Percentiles rank a stretch among this genome's conserved stretches.
Evolutionary conservation across 305 asterid species (phyloP).

Genomic region (Andrographis paniculata): DNA sequence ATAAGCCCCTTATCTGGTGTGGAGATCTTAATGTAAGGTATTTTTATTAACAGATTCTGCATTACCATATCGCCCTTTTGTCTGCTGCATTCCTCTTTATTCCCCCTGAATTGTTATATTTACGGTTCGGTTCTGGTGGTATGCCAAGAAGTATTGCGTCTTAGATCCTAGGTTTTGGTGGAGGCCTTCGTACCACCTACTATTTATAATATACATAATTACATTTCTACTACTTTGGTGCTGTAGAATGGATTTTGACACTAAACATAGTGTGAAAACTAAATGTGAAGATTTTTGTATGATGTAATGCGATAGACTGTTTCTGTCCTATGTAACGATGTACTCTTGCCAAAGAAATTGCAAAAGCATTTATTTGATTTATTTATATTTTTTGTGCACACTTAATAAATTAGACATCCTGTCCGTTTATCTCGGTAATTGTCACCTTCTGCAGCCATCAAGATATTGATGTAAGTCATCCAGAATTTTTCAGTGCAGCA

Average conservation of each 20-base stretch:
- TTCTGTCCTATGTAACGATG: not conserved
- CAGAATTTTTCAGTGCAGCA: conserved; percentile 79
- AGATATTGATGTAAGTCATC: conserved; percentile 94
- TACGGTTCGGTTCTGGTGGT: conserved; percentile 1
- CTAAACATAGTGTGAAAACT: no score
- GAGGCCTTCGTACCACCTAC: conserved; percentile 3
- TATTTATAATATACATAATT: no score
- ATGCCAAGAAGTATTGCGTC: no score
- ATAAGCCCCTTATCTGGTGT: conserved; percentile 95
- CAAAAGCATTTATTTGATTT: no score
- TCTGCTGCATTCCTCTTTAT: conserved; percentile 2
- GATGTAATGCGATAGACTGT: no score
- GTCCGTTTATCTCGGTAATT: not conserved
- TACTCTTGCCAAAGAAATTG: not conserved
- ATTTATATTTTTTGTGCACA: no score
- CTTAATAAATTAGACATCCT: no score
- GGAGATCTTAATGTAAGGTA: conserved; percentile 98
- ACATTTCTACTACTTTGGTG: no score
- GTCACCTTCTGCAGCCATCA: conserved; percentile 51
- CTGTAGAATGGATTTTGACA: not conserved
- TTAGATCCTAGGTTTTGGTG: conserved; percentile 1
- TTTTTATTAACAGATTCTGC: conserved; percentile 15
- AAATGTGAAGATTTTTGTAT: no score
- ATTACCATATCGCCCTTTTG: conserved; percentile 2
- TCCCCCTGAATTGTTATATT: conserved; percentile 2